phyloP scores from a whole-genome alignment of 768 basidiomycete species.

The Auriscalpium microsporum region DNA sequence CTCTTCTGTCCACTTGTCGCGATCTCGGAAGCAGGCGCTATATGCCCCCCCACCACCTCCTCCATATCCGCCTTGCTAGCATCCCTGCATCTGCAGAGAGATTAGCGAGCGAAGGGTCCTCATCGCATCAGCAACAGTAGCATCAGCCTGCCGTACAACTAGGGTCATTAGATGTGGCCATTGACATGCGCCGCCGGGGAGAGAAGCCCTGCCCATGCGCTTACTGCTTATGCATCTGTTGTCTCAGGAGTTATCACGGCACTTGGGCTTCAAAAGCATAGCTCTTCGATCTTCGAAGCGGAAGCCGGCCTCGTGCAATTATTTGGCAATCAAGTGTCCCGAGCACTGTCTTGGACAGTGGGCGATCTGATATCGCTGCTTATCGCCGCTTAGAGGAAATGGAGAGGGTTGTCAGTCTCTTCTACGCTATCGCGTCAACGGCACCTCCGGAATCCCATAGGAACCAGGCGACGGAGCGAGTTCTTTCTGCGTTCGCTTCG shows the following conservation, averaged over 20 bases:
- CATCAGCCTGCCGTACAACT: constrained; percentile 68
- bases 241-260: constrained; percentile 63
- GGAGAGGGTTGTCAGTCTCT: constrained; percentile 69
- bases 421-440: constrained; percentile 62
- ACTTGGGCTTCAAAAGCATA: constrained; percentile 55
- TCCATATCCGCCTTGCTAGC: constrained; percentile 80
- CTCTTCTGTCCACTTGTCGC: constrained; percentile 55
- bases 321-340: constrained; percentile 71
- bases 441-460: constrained; percentile 36
- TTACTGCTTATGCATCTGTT: constrained; percentile 82
- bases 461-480: constrained; percentile 47
- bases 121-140: constrained; percentile 71
- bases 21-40: constrained; percentile 54
- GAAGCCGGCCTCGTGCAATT: constrained; percentile 85
- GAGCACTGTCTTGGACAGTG: constrained; percentile 75
- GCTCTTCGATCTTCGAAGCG: constrained; percentile 77
- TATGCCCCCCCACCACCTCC: constrained; percentile 73
- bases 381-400: constrained; percentile 78
- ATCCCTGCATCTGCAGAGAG: constrained; percentile 74
- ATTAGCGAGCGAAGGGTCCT: constrained; percentile 80
- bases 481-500: constrained; percentile 60
- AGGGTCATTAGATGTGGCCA: constrained; percentile 57
- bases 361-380: constrained; percentile 67
- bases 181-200: constrained; percentile 70
- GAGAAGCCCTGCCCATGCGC: constrained; percentile 71